Evolutionary conservation across 768 basidiomycete species (phyloP).

Genomic region (Pleurotus sapidus): DNA sequence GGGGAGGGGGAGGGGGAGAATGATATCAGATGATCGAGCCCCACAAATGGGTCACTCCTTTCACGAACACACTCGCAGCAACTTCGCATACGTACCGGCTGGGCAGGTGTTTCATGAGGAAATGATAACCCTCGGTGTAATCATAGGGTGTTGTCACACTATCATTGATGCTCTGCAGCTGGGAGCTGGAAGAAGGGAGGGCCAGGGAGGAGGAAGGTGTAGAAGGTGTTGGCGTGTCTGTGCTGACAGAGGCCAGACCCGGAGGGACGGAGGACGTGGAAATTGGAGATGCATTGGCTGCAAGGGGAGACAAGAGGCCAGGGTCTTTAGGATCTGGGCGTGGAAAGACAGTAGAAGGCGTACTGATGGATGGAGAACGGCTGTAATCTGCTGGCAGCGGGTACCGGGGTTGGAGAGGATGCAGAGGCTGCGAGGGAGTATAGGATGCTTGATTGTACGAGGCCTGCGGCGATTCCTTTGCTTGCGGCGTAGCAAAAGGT

Average conservation of each 20-base stretch:
- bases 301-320: conserved; percentile 35
- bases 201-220: conserved; percentile 20
- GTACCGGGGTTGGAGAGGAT: conserved; percentile 53
- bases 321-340: conserved; percentile 8
- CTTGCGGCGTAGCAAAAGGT: neutral
- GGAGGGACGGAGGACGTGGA: conserved; percentile 35
- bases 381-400: conserved; percentile 13
- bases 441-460: conserved; percentile 23
- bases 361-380: conserved; percentile 8
- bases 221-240: conserved; percentile 13
- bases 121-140: conserved; percentile 96
- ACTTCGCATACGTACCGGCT: conserved; percentile 59
- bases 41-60: conserved; percentile 38
- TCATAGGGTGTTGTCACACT: conserved; percentile 80
- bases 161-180: conserved; percentile 59
- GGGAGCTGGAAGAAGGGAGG: conserved; percentile 23
- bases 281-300: conserved; percentile 37
- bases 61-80: conserved; percentile 27
- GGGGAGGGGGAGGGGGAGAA: conserved; percentile 19
- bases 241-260: conserved; percentile 28
- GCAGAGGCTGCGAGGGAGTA: conserved; percentile 25
- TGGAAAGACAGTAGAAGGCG: conserved; percentile 6
- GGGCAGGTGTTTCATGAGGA: conserved; percentile 91
- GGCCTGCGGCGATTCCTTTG: neutral
- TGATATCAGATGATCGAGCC: conserved; percentile 38